Conservation (phyloP, 352 stramenopile species). For the Globisporangium paroecandrum region DNA sequence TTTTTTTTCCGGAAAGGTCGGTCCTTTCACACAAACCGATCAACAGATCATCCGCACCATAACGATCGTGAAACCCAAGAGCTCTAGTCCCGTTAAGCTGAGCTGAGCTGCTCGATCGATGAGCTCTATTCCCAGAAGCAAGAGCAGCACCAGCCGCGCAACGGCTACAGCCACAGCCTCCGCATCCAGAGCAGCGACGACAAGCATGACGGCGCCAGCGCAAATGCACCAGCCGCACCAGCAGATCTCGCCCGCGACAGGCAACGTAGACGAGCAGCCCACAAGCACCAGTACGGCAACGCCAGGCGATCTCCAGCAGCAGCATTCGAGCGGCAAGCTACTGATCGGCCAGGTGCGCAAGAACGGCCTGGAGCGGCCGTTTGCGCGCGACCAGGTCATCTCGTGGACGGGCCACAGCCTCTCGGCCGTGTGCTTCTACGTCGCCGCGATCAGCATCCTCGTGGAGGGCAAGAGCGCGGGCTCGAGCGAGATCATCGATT, state of each 20-base stretch:
- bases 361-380: conserved; percentile 69
- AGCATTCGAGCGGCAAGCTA: conserved; percentile 12
- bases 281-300: background rate
- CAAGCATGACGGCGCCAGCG: background rate
- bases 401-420: conserved; percentile 66
- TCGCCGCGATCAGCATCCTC: conserved; percentile 31
- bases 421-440: conserved; percentile 63
- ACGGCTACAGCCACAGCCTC: background rate
- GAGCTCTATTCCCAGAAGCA: background rate
- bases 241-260: background rate
- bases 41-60: background rate
- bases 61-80: conserved; percentile 11
- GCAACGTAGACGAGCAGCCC: background rate
- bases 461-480: conserved; percentile 7
- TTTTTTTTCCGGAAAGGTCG: background rate
- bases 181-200: background rate
- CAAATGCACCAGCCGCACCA: background rate
- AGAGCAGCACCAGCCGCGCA: conserved; percentile 1
- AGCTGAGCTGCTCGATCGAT: conserved; percentile 6
- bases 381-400: conserved; percentile 77
- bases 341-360: conserved; percentile 42
- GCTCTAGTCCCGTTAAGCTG: background rate
- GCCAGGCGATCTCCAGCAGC: background rate
- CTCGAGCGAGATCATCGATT: conserved; percentile 4
- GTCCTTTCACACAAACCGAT: background rate